Base-by-base conservation (phyloP, 345 rosid genomes). In the Murraya paniculata region DNA sequence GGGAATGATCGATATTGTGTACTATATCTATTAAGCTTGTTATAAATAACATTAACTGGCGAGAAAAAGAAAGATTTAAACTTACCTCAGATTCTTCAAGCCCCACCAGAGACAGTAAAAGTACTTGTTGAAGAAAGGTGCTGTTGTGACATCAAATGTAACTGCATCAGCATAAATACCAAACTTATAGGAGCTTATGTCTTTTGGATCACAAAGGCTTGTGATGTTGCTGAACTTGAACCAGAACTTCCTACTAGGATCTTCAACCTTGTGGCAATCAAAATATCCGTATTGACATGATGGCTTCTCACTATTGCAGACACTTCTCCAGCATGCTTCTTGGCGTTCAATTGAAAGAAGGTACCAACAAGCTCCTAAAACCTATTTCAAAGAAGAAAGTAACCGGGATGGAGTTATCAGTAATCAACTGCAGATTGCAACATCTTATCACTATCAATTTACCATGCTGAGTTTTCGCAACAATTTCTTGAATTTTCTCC, bases 101-200 rank as follows among this genome's bases (percentile, higher is more conserved):
- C 99, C 99, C 98, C 98, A 95, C 99, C 99, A 95, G 36, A 95
- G 94, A 81, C 96, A 92, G 82, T 92, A 92, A 39, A 93, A 95
- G 88, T 92, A 95, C 79, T 95, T 93, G 89, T 87, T 79, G 64
- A 95, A 48, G 88, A 95, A 95, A 0, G 88, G 80, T 31, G 98
- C 73, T 25, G 81, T 72, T 35, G 94, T 87, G 28, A 92, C 93
- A 61, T 64, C 81, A 27, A 81, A 87, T 33, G 86, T 83, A 81
- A 91, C 78, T 38, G 94, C 89, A 79, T 95, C 96, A 19, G 90
- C 94, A 64, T 85, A 95, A 45, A 95, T 93, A 59, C 98, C 97
- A 38, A 95, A 95, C 71, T 83, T 81, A 60, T 91, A 95, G 73
- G 78, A 87, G 68, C 48, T 79, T 45, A 11, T 14, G 24, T 24